These are phyloP conservation scores for Ensete glaucum DNA, from an alignment of 176 grass and related monocot species.

Conservation along the genomic window DNA sequence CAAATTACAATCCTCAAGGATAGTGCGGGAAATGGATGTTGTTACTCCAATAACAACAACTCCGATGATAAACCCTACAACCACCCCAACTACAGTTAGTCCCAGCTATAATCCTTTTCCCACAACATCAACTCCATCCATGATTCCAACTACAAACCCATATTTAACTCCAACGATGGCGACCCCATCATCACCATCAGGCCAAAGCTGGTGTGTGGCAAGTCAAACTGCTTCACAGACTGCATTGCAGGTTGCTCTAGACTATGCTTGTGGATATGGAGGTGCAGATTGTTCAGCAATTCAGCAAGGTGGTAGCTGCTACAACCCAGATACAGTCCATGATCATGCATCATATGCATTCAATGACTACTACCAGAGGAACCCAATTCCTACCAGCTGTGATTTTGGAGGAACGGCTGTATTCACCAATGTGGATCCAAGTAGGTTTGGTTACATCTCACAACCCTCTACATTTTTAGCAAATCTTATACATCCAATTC, in stretches of 20 bases:
- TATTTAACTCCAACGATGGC: constrained; percentile 20
- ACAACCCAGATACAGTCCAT: constrained; percentile 51
- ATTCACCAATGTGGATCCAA: constrained; percentile 50
- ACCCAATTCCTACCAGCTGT: constrained; percentile 48
- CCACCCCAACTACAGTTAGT: not conserved
- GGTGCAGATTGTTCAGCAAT: constrained; percentile 60
- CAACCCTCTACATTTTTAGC: too few species aligned
- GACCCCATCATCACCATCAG: constrained; percentile 13
- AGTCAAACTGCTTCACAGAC: constrained; percentile 39
- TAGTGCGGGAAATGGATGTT: constrained; percentile 1
- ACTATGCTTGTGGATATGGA: constrained; percentile 71
- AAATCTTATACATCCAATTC: too few species aligned
- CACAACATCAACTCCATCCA: not conserved
- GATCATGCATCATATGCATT: constrained; percentile 80
- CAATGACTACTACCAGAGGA: constrained; percentile 91
- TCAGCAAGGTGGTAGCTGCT: constrained; percentile 60
- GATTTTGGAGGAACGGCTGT: constrained; percentile 75
- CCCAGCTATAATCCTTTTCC: constrained; percentile 6
- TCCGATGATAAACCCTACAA: constrained; percentile 39
- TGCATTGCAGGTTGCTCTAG: constrained; percentile 67
- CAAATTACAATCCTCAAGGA: constrained; percentile 1
- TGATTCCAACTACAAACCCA: constrained; percentile 13
- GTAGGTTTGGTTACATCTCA: constrained; percentile 33
- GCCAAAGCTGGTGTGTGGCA: constrained; percentile 77
- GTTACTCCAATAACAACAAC: constrained; percentile 29